Evolutionary conservation across 1,139 yeast genomes (phyloP).

Genomic region (Pneumocystis carinii): DNA sequence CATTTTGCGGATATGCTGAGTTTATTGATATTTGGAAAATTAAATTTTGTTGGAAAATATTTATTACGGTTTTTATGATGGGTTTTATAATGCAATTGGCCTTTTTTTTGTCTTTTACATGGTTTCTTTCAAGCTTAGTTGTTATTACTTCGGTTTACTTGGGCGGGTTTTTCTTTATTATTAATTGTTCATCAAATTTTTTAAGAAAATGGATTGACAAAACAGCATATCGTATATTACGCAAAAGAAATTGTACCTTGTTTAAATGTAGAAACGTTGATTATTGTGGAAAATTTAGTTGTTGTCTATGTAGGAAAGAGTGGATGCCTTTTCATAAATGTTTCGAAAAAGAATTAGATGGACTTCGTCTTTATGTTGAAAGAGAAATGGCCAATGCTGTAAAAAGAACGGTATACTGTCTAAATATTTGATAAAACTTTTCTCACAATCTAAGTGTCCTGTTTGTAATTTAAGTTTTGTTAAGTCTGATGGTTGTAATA

Average conservation of each 20-base stretch:
- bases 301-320: conserved; percentile 13
- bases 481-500: conserved; percentile 15
- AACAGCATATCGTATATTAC: conserved; percentile 10
- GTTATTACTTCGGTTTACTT: not conserved
- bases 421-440: not conserved
- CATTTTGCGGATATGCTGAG: conserved; percentile 14
- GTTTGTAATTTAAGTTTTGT: conserved; percentile 13
- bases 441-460: conserved; percentile 8
- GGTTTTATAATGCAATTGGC: not conserved
- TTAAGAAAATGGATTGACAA: conserved; percentile 3
- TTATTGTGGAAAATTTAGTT: conserved; percentile 10
- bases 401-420: conserved; percentile 9
- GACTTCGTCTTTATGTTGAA: conserved; percentile 13
- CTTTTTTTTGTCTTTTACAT: not conserved
- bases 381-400: conserved; percentile 15
- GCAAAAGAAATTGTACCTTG: conserved; percentile 11
- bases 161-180: not conserved
- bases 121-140: not conserved
- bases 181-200: not conserved
- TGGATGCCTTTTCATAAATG: conserved; percentile 14
- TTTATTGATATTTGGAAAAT: not conserved
- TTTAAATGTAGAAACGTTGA: conserved; percentile 12
- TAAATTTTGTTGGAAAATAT: not conserved
- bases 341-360: conserved; percentile 13
- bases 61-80: not conserved